Evolutionary conservation across 805 yeast species (phyloP), one percentile per base, ranked within the genome.

Genomic region (Pichia sporocuriosa): DNA sequence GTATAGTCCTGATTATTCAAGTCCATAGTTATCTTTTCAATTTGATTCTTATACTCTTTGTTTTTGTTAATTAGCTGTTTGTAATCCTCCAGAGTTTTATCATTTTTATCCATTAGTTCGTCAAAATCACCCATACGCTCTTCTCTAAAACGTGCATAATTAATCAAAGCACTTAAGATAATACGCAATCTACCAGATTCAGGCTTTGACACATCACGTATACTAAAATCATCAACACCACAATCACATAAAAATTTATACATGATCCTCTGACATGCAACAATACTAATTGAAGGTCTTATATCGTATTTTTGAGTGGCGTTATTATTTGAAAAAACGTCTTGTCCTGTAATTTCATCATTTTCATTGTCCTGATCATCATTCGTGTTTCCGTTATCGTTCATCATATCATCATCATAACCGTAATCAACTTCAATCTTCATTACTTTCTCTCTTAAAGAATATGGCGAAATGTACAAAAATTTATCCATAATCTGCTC

Each of bases 121-220:
- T 80, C 86, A 54, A 84, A 79, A 50, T 82, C 88, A 20, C 68
- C 70, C 57, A 80, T 73, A 45, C 84, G 79, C 49, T 80, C 86
- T 51, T 85, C 94, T 50, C 95, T 71, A 54, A 84, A 87, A 43
- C 90, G 66, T 1, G 94, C 94, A 67, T 77, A 88, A 57, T 88
- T 88, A 19, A 87, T 83, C 37, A 87, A 78, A 1, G 93, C 93
- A 56, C 95, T 85, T 22, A 87, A 60, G 17, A 86, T 68, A 35
- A 90, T 65, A 47, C 78, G 66, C 1, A 77, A 68, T 44, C 95
- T 67, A 29, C 58, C 61, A 0, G 84, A 67, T n/a, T 87, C 95
- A 0, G 96, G 96, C 49, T 77, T 78, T 44, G 75, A 68, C 24
- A 88, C 65, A 62, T 88, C 96, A 63, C 75, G 68, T 38, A 87